phyloP scores from a whole-genome alignment of 2,329 filamentous ascomycete species.

The Hymenoscyphus occultus region DNA sequence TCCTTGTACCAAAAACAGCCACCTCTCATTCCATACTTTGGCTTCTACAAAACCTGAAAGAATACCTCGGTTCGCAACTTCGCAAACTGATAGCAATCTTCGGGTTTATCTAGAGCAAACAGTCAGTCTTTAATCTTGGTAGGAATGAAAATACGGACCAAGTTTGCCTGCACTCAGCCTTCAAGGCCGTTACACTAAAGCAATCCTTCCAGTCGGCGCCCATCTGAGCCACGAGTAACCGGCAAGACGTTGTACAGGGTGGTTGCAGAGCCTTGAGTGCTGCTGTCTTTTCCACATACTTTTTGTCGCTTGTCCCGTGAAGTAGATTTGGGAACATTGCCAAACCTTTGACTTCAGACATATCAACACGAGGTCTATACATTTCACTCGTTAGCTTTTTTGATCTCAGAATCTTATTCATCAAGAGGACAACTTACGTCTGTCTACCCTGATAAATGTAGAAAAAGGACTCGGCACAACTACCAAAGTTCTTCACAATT shows the following conservation, averaged over 20 bases:
- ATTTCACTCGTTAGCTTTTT: neutral
- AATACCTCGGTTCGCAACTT: no score
- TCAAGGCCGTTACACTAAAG: no score
- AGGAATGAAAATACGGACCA: no score
- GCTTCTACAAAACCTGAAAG: neutral
- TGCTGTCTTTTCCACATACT: neutral
- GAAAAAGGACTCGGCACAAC: neutral
- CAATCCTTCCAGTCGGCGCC: no score
- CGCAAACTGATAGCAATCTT: no score
- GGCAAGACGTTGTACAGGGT: no score
- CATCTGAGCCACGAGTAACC: no score
- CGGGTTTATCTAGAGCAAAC: no score
- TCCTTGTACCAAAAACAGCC: neutral
- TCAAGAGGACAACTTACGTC: neutral
- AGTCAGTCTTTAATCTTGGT: no score
- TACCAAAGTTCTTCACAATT: neutral
- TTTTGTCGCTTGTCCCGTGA: neutral
- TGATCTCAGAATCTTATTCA: no score
- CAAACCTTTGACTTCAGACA: neutral
- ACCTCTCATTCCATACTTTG: neutral
- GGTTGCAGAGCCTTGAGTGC: neutral
- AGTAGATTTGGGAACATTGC: neutral
- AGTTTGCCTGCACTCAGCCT: no score
- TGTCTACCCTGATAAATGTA: neutral
- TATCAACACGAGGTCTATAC: neutral